Evolutionary conservation across 306 rosid genomes (phyloP), one percentile per base, ranked within the genome.

Genomic region (Malus fusca): DNA sequence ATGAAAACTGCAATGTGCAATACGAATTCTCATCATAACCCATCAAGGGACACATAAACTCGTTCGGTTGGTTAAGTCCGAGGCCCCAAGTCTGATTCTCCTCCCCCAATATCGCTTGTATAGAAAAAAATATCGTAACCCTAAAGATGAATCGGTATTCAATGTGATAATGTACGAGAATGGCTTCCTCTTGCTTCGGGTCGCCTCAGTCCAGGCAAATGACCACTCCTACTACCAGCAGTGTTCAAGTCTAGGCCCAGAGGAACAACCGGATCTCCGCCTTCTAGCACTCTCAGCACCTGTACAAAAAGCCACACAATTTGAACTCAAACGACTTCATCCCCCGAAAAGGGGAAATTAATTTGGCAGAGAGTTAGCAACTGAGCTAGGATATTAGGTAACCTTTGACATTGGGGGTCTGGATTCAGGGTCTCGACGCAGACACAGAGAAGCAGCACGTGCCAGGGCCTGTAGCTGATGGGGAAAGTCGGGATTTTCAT

Each of bases 321-420:
- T 70, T 73, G 42, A 74, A 51, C 61, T 67, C 60, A 68, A 28
- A 19, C 37, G 48, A 13, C 6, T 15, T 60, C 17, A 15, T 15
- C 55, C 18, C 22, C 51, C 2, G 11, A 0, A 25, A 48, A 17
- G 5, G 30, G 8, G 43, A 60, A 25, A 58, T 42, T 23, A 31
- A 31, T 58, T 31, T 59, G 28, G 28, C 8, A 13, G 0, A 22
- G 14, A 8, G 5, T 58, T 56, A 28, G 23, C 33, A 56, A 62
- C 51, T 2, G 3, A 75, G 55, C 40, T 56, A 74, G 73, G 63
- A 68, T 48, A 48, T 48, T 1, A 56, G 22, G 11, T 22, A 7
- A 95, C 99, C 99, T 92, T 95, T 22, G 99, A 92, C 90, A 95
- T 90, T 48, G 86, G 82, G 43, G 99, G 97, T 82, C 97, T 89